Base-by-base conservation (phyloP, 2,329 filamentous ascomycete genomes). In the Tolypocladium nubicola region DNA sequence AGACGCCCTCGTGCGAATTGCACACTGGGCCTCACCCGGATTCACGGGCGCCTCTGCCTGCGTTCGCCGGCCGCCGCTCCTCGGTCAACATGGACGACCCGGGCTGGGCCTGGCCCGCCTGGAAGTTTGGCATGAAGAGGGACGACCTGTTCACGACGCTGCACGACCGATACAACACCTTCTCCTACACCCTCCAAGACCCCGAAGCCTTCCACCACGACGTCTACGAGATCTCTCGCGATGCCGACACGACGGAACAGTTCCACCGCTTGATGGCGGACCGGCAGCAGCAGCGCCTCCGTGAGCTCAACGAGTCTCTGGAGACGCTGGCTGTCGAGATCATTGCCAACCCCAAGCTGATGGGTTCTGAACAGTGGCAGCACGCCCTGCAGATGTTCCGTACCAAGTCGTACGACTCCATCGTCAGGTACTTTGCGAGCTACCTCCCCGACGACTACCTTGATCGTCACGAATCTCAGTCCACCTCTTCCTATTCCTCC, bases 91-190 rank as follows among this genome's bases (percentile, higher is more conserved):
- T 84, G 81, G 80, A 83, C 70, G 80, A 83, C 57, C 75, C 74
- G 38, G 73, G 69, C 62, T 73, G 70, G 66, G 72, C 75, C 63
- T 84, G 81, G 81, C 81, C 81, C 49, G 76, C 78, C 64, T 84
- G 81, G 81, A 84, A 84, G 69, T 84, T 84, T 73, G 81, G 80
- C 65, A 77, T 84, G 76, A 82, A 80, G 75, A 76, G 76, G 66
- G 76, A 78, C 57, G 81, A 83, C 64, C 78, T 84, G 69, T 78
- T 78, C 66, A 79, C 77, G 56, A 80, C 76, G 55, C 76, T 84
- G 14, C 79, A 84, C 64, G 78, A 82, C 61, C 77, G 79, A 66
- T 84, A 83, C 71, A 84, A 84, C 70, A 84, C 81, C 53, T 71
- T 83, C 56, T 71, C 77, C 54, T 78, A 78, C 55, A 72, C 76